Evolutionary conservation across 441 rosid genomes (phyloP).

Genomic region (Gossypium trilobum): DNA sequence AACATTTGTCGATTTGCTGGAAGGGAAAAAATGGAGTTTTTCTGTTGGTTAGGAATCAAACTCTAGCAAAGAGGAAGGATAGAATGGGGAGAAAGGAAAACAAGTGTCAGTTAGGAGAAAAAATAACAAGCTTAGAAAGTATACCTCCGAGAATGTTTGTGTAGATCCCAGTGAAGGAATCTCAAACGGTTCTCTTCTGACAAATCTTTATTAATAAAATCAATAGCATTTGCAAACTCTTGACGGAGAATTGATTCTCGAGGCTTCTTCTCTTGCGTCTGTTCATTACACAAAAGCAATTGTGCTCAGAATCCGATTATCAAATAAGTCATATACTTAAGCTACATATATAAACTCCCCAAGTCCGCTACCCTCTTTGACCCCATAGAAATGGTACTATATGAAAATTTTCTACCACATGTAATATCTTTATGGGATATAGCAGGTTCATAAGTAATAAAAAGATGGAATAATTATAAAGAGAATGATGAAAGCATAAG

Average conservation of each 20-base stretch:
- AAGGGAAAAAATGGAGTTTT: constrained; percentile 15
- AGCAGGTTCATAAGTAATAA: not conserved
- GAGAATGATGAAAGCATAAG: not conserved
- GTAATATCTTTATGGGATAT: constrained; percentile 10
- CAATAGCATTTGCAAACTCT: constrained; percentile 93
- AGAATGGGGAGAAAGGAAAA: not conserved
- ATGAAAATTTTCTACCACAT: not conserved
- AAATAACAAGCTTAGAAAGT: constrained; percentile 11
- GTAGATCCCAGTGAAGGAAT: constrained; percentile 88
- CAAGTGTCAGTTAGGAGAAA: not conserved
- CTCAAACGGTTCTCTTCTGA: constrained; percentile 66
- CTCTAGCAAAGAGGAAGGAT: constrained; percentile 1
- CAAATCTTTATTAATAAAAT: constrained; percentile 70
- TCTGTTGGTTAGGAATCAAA: constrained; percentile 1
- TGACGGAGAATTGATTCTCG: constrained; percentile 85
- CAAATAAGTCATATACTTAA: not conserved
- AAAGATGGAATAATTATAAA: not conserved
- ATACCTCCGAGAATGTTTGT: constrained; percentile 76
- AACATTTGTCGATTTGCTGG: constrained; percentile 75
- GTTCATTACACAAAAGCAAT: constrained; percentile 20
- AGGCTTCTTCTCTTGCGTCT: constrained; percentile 90
- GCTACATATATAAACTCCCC: not conserved
- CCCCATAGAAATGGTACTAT: not conserved
- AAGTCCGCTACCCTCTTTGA: not conserved
- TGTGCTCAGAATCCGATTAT: constrained; percentile 2